Evolutionary conservation across 2,329 filamentous ascomycete species (phyloP).

Genomic region (Fusarium lateritium): DNA sequence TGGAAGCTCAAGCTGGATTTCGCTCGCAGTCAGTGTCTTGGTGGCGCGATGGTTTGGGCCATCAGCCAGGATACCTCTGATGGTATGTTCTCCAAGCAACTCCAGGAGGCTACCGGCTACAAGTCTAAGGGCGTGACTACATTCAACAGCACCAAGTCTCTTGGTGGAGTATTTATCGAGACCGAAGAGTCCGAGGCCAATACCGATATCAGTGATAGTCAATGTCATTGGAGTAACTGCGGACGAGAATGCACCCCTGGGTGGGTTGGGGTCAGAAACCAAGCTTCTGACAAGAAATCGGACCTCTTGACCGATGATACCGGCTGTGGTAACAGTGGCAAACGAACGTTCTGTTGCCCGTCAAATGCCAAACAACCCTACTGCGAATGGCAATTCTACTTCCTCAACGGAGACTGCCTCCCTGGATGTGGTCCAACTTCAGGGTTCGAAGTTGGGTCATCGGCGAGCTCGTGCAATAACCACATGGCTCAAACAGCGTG

Average conservation of each 20-base stretch:
- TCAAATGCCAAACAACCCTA: constrained; percentile 1
- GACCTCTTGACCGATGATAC: constrained; percentile 17
- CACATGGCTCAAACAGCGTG: background rate
- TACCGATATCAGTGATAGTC: background rate
- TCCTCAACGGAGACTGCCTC: constrained; percentile 6
- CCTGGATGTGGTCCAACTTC: background rate
- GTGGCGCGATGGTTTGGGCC: constrained; percentile 28
- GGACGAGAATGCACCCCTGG: constrained; percentile 1
- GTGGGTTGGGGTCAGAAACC: background rate
- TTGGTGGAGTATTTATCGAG: background rate
- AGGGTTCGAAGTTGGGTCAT: background rate
- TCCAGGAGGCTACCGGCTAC: background rate
- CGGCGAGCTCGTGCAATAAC: fast-evolving
- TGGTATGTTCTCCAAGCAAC: constrained; percentile 13
- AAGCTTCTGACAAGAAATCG: background rate
- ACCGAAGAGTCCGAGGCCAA: background rate
- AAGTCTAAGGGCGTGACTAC: background rate
- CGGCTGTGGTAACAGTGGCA: constrained; percentile 1
- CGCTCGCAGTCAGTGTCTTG: constrained; percentile 20
- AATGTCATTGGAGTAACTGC: constrained; percentile 29
- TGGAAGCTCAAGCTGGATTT: constrained; percentile 20
- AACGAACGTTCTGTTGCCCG: constrained; percentile 27
- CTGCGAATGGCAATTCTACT: constrained; percentile 24
- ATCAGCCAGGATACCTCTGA: constrained; percentile 21
- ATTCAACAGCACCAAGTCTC: background rate